Evolutionary conservation across 75 land plant species (phyloP), one percentile per base, ranked within the genome.

Genomic region (Selaginella moellendorffii): DNA sequence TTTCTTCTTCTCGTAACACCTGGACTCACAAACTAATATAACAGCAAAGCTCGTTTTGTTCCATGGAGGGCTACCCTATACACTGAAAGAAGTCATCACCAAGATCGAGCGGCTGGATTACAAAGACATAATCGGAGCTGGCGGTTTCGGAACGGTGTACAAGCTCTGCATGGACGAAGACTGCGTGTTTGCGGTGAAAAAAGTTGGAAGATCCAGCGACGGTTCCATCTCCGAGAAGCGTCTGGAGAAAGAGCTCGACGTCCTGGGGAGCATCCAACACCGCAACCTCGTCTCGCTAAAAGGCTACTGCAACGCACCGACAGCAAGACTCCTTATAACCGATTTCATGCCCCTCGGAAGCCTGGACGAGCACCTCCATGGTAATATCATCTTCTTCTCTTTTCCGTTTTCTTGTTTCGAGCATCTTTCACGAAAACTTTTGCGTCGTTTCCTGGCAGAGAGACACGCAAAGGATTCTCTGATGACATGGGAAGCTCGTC

Each of bases 361-460:
- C 24, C n/a, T 56, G 21, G 59, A 56, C n/a, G 25, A 56, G 24
- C 59, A 8, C n/a, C 59, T 56, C n/a, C 59, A 56, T 19, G 59
- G 59, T 56, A 56, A 46, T 10, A 18, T n/a, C n/a, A n/a, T n/a
- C n/a, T n/a, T n/a, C n/a, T n/a, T n/a, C n/a, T n/a, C n/a, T n/a
- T n/a, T n/a, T n/a, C n/a, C n/a, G n/a, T n/a, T n/a, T n/a, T n/a
- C n/a, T n/a, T n/a, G n/a, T n/a, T n/a, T n/a, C n/a, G n/a, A n/a
- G n/a, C n/a, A n/a, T n/a, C n/a, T n/a, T 46, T 10, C 10, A 46
- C 51, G 18, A 46, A 46, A 10, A 46, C 18, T n/a, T 46, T 10
- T 46, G 51, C 51, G 10, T 46, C 51, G 18, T 46, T 46, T 46
- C 14, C 51, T n/a, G 2, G 21, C 59, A 56, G 59, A 56, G 19